phyloP scores from a whole-genome alignment of 176 grass and related monocot genomes.

The Aegilops bicornis region DNA sequence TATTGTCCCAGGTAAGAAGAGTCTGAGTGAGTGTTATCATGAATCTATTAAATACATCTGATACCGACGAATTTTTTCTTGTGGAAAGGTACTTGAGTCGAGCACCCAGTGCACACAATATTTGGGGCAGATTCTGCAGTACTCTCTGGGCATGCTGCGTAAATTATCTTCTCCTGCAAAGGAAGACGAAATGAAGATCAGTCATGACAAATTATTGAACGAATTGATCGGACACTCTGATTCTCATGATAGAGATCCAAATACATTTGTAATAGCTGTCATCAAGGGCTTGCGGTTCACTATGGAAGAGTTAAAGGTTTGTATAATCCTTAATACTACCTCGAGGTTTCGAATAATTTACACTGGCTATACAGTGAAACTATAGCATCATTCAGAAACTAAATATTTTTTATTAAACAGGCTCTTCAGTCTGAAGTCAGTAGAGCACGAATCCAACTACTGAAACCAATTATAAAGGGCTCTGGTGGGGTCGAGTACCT shows the following conservation, averaged over 20 bases:
- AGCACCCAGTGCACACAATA: conserved; percentile 54
- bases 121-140: conserved; percentile 80
- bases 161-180: conserved; percentile 63
- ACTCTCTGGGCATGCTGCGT: conserved; percentile 55
- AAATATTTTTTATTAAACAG: conserved; percentile 41
- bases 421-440: conserved; percentile 70
- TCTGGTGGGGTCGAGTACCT: conserved; percentile 83
- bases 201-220: conserved; percentile 68
- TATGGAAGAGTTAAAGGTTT: conserved; percentile 89
- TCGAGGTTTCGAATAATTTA: conserved; percentile 31
- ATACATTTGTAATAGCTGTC: conserved; percentile 60
- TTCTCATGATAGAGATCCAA: conserved; percentile 36
- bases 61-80: conserved; percentile 20
- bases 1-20: conserved; percentile 70
- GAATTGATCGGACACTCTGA: conserved; percentile 54
- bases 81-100: conserved; percentile 65
- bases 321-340: neutral
- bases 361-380: conserved; percentile 6
- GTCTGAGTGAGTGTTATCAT: conserved; percentile 7
- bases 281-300: conserved; percentile 83
- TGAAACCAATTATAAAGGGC: conserved; percentile 81
- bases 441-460: conserved; percentile 65
- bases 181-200: conserved; percentile 71
- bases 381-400: neutral
- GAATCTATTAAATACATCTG: conserved; percentile 2